Percentiles rank a stretch among this genome's conserved stretches.
phyloP scores from a whole-genome alignment of 805 yeast genomes.

The Nakazawaea molendinolei region DNA sequence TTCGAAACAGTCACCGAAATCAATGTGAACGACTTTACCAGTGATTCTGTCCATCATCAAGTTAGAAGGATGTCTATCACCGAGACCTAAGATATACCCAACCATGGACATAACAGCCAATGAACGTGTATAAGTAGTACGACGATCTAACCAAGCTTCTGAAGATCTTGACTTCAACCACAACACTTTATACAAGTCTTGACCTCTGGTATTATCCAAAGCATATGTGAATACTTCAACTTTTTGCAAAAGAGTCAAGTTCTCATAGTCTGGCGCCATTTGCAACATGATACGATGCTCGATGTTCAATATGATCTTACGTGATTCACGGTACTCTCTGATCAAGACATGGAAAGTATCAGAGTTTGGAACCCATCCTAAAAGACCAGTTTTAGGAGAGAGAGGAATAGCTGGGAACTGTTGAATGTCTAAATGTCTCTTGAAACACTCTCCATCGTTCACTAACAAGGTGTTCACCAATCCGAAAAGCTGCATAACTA shows the following conservation, averaged over 20 bases:
- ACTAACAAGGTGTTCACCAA: slow-evolving; percentile 84
- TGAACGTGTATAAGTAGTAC: slow-evolving; percentile 93
- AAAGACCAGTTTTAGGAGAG: slow-evolving; percentile 92
- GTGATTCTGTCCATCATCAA: slow-evolving; percentile 91
- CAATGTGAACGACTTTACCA: slow-evolving; percentile 95
- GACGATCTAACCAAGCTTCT: slow-evolving; percentile 95
- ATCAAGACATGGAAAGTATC: slow-evolving; percentile 94
- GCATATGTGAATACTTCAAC: slow-evolving; percentile 97
- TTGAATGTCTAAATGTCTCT: slow-evolving; percentile 89
- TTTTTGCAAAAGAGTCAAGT: slow-evolving; percentile 79
- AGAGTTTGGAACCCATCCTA: slow-evolving; percentile 97
- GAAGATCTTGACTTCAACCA: slow-evolving; percentile 96
- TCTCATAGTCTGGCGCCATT: slow-evolving; percentile 97
- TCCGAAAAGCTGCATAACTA: slow-evolving; percentile 97
- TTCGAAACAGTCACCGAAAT: slow-evolving; percentile 98
- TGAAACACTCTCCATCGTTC: slow-evolving; percentile 93
- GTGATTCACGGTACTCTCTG: slow-evolving; percentile 85
- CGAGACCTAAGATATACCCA: slow-evolving; percentile 93
- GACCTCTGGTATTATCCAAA: slow-evolving; percentile 90
- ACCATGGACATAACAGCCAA: slow-evolving; percentile 99
- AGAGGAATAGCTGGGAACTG: slow-evolving; percentile 90
- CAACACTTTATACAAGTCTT: slow-evolving; percentile 88
- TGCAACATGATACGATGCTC: slow-evolving; percentile 95
- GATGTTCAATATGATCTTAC: slow-evolving; percentile 82
- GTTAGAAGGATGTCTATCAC: slow-evolving; percentile 97